Evolutionary conservation across 495 filamentous ascomycete genomes (phyloP).

Genomic region (Aspergillus avenaceus): DNA sequence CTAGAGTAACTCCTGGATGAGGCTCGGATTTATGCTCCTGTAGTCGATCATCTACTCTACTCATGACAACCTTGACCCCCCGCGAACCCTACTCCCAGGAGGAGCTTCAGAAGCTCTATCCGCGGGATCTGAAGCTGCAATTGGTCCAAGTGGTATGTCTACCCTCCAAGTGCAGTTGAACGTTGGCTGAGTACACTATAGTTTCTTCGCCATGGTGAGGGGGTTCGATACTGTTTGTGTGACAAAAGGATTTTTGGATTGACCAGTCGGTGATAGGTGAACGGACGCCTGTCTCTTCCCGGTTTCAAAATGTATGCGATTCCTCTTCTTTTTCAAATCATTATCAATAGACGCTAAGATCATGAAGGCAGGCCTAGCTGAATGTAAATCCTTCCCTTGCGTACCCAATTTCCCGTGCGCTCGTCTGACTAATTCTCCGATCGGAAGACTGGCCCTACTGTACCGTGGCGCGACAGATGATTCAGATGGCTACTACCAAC

Average conservation of each 20-base stretch:
- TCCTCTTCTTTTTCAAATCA: constrained; percentile 3
- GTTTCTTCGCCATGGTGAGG: constrained; percentile 78
- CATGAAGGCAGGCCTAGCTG: constrained; percentile 62
- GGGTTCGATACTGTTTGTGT: not conserved
- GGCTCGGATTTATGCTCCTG: not conserved
- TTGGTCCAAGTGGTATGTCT: constrained; percentile 75
- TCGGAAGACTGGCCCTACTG: constrained; percentile 86
- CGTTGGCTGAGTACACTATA: constrained; percentile 14
- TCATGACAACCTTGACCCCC: constrained; percentile 77
- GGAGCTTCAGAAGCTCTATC: constrained; percentile 82
- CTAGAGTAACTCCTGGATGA: not conserved
- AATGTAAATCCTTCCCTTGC: constrained; percentile 46
- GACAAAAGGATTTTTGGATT: not conserved
- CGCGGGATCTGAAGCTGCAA: constrained; percentile 71
- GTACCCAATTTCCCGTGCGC: constrained; percentile 1
- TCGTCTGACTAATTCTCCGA: constrained; percentile 13
- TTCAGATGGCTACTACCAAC: constrained; percentile 61
- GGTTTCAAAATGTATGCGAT: constrained; percentile 73
- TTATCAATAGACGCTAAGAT: constrained; percentile 16
- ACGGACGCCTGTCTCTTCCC: constrained; percentile 76
- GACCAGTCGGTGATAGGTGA: constrained; percentile 50
- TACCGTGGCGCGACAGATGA: constrained; percentile 65
- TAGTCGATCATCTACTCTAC: not conserved
- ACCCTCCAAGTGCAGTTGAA: not conserved
- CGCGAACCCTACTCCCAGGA: constrained; percentile 72